These are phyloP conservation scores for Dalbergia cultrata DNA, from an alignment of 306 rosid species.

Conservation along the genomic window DNA sequence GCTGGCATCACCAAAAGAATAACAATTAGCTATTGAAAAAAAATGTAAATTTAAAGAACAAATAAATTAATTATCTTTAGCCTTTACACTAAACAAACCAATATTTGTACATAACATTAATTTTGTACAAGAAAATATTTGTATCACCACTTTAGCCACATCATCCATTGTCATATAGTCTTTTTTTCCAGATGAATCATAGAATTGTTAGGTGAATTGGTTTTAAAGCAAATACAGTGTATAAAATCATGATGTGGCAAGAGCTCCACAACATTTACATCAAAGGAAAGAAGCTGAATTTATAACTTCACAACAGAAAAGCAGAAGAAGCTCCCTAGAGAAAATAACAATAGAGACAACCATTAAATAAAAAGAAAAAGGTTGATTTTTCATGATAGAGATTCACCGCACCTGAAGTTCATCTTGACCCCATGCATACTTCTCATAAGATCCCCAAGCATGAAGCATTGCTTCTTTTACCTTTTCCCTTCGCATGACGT, in stretches of 20 bases:
- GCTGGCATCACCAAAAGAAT: slow-evolving; percentile 65
- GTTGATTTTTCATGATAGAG: slow-evolving; percentile 17
- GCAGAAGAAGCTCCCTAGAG: background rate
- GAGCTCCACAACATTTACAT: slow-evolving; percentile 20
- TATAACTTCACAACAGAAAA: slow-evolving; percentile 10
- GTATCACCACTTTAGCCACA: slow-evolving; percentile 19
- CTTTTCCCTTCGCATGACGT: slow-evolving; percentile 75
- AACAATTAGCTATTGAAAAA: slow-evolving; percentile 44
- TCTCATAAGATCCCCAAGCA: slow-evolving; percentile 96
- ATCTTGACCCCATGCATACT: slow-evolving; percentile 98
- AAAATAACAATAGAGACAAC: background rate
- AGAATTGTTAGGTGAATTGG: background rate
- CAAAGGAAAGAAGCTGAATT: slow-evolving; percentile 37
- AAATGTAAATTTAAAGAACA: background rate
- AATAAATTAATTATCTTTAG: background rate
- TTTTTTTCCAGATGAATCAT: background rate
- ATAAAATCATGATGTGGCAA: slow-evolving; percentile 29
- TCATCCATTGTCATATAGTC: no score
- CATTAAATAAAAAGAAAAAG: slow-evolving; percentile 25
- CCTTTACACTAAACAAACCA: slow-evolving; percentile 3
- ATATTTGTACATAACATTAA: background rate
- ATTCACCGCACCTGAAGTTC: slow-evolving; percentile 86
- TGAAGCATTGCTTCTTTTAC: slow-evolving; percentile 98
- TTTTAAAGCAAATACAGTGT: slow-evolving; percentile 1
- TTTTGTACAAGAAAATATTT: slow-evolving; percentile 11